Conservation (phyloP, 2,329 filamentous ascomycete species). For the Beauveria medogensis region DNA sequence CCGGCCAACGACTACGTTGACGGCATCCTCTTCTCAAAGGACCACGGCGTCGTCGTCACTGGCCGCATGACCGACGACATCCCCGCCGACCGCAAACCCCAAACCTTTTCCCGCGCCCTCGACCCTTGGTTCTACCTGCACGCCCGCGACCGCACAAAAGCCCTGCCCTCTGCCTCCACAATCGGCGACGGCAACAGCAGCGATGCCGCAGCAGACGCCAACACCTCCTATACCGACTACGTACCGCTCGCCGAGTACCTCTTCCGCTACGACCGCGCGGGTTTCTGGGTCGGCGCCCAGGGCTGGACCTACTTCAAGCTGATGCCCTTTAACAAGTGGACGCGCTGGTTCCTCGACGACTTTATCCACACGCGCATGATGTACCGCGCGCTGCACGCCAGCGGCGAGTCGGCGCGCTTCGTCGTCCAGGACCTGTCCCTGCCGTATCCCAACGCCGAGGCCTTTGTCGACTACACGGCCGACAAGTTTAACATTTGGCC, state of each 20-base stretch:
- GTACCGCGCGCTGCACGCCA: constrained; percentile 62
- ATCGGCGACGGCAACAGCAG: neutral
- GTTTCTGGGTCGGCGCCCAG: constrained; percentile 63
- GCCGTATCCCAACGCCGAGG: constrained; percentile 42
- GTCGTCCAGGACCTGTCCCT: constrained; percentile 61
- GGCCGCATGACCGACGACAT: constrained; percentile 52
- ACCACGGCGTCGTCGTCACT: constrained; percentile 58
- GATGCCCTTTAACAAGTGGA: constrained; percentile 57
- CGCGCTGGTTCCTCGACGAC: constrained; percentile 62
- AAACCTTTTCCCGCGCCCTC: constrained; percentile 49
- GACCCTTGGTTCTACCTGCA: constrained; percentile 77
- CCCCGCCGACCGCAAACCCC: constrained; percentile 30
- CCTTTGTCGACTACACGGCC: constrained; percentile 48
- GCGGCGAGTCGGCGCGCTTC: constrained; percentile 55
- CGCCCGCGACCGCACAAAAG: constrained; percentile 40
- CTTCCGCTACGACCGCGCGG: constrained; percentile 68
- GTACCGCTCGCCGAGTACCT: constrained; percentile 65
- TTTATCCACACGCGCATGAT: constrained; percentile 68
- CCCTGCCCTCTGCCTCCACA: constrained; percentile 16
- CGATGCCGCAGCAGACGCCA: constrained; percentile 1
- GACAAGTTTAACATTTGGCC: constrained; percentile 48
- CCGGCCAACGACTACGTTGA: constrained; percentile 60
- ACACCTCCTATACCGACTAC: constrained; percentile 37
- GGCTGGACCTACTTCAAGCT: constrained; percentile 60
- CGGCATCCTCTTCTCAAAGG: constrained; percentile 57